phyloP scores from a whole-genome alignment of 73 alveolate species.

The Paramecium bursaria region DNA sequence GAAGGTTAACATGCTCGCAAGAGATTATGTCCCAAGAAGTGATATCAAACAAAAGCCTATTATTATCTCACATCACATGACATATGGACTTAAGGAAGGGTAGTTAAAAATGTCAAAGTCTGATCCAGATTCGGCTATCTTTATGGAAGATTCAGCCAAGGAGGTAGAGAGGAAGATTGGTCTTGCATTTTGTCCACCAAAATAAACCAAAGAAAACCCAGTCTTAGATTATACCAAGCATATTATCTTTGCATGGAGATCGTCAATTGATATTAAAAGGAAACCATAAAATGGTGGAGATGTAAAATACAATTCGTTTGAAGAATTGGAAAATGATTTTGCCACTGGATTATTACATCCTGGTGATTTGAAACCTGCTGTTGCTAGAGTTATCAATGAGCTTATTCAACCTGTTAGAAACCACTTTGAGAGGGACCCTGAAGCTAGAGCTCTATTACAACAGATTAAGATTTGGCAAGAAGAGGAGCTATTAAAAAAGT shows the following conservation, averaged over 20 bases:
- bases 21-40: constrained; percentile 95
- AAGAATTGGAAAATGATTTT: constrained; percentile 86
- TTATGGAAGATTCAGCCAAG: constrained; percentile 98
- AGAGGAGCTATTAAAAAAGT: constrained; percentile 5
- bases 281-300: constrained; percentile 85
- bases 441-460: constrained; percentile 86
- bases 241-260: constrained; percentile 87
- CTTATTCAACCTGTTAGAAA: constrained; percentile 95
- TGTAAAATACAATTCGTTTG: constrained; percentile 74
- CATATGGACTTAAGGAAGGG: constrained; percentile 95
- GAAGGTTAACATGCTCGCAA: constrained; percentile 99
- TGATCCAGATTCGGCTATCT: constrained; percentile 98
- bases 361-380: constrained; percentile 91
- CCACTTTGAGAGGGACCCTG: constrained; percentile 93
- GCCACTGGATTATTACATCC: constrained; percentile 85
- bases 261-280: constrained; percentile 76
- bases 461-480: constrained; percentile 35
- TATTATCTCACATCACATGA: constrained; percentile 95
- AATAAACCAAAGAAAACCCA: constrained; percentile 85
- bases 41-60: constrained; percentile 90
- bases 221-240: constrained; percentile 87
- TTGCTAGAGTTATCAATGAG: constrained; percentile 85
- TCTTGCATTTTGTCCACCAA: constrained; percentile 96
- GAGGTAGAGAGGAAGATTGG: constrained; percentile 96
- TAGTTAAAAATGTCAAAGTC: constrained; percentile 97